phyloP scores from a whole-genome alignment of 2,329 filamentous ascomycete species.

The Rosellinia necatrix region DNA sequence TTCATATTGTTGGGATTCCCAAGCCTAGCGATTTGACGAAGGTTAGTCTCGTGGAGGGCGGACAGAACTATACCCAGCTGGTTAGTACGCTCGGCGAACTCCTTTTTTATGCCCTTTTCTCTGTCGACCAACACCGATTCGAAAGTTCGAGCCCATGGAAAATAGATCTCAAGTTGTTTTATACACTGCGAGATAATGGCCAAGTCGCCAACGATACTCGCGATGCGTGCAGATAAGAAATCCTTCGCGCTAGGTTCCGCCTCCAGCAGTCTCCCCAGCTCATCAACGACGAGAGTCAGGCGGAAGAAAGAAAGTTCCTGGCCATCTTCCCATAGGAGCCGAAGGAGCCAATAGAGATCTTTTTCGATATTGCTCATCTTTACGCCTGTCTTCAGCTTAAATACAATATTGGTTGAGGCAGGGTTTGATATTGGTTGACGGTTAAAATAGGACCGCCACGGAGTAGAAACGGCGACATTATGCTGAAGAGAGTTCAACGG shows the following conservation, averaged over 20 bases:
- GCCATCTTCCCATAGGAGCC: background rate
- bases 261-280: background rate
- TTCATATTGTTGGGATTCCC: background rate
- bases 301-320: background rate
- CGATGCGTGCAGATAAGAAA: background rate
- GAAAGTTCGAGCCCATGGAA: background rate
- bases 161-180: background rate
- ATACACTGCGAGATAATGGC: background rate
- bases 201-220: background rate
- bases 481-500: background rate
- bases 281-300: background rate
- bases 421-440: background rate
- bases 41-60: background rate
- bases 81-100: background rate
- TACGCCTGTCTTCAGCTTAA: background rate
- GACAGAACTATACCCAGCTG: background rate
- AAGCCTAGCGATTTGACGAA: background rate
- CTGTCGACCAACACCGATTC: background rate
- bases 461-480: background rate
- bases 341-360: background rate
- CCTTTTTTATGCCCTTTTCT: background rate
- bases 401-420: background rate
- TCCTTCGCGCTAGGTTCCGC: background rate
- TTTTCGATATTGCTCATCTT: background rate
- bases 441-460: background rate